Percentiles rank a stretch among this genome's conserved stretches.
Evolutionary conservation across 345 rosid genomes (phyloP).

Genomic region (Eutrema yunnanense): DNA sequence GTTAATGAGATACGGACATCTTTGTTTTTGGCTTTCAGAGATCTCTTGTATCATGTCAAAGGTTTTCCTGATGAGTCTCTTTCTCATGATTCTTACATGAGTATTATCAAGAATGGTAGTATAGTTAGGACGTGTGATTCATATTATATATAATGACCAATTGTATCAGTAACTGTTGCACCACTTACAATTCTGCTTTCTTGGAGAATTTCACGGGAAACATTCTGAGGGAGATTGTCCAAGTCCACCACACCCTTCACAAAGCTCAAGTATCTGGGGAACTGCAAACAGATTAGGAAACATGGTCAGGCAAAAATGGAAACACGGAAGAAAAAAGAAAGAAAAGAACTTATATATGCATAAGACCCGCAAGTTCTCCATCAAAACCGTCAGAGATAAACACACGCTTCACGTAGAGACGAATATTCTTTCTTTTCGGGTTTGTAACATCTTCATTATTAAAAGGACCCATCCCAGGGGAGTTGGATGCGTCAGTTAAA

Average conservation of each 20-base stretch:
- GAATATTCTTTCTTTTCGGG: slow-evolving; percentile 85
- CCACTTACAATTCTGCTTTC: slow-evolving; percentile 70
- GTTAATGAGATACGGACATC: slow-evolving; percentile 44
- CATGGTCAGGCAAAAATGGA: neutral
- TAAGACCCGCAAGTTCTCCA: slow-evolving; percentile 74
- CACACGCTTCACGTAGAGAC: slow-evolving; percentile 83
- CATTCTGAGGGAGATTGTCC: slow-evolving; percentile 88
- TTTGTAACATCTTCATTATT: slow-evolving; percentile 76
- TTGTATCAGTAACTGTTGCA: neutral
- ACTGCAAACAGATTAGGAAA: slow-evolving; percentile 37
- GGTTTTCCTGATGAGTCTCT: slow-evolving; percentile 87
- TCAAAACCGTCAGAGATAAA: slow-evolving; percentile 98
- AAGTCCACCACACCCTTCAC: no score
- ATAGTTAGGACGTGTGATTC: neutral
- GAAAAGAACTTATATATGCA: neutral
- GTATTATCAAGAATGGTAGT: neutral
- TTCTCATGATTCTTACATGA: slow-evolving; percentile 91
- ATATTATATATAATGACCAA: neutral
- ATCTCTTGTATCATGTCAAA: slow-evolving; percentile 94
- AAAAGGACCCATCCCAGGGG: slow-evolving; percentile 96
- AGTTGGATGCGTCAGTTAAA: no score
- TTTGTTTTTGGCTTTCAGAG: slow-evolving; percentile 65
- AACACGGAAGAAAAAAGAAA: neutral
- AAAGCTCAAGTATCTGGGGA: no score
- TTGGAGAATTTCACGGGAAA: slow-evolving; percentile 92